Evolutionary conservation across 1,284 basidiomycete genomes (phyloP), one percentile per base, ranked within the genome.

Genomic region (Trichosporon ovoides): DNA sequence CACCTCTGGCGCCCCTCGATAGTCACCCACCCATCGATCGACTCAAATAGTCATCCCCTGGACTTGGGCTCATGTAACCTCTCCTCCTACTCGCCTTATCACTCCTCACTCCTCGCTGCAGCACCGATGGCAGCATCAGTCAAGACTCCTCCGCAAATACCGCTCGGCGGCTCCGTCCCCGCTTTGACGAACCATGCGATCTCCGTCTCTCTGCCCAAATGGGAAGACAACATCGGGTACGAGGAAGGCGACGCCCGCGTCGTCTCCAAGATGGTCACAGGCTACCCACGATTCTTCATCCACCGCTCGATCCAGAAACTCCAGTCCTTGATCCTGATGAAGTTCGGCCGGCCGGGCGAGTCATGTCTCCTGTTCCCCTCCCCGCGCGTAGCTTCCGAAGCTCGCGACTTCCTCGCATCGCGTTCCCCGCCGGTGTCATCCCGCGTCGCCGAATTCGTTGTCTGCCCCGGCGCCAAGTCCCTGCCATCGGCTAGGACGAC

Each of bases 251-350:
- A 88, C n/a, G 84, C 86, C 66, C 83, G 91, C 36, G 86, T 98
- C 7, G 74, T 88, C 2, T 83, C 89, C 57, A 81, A 80, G 14
- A 94, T 98, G 92, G 83, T 89, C 57, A 86, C 87, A 4, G 96
- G 95, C n/a, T 99, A 98, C 72, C 96, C 96, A 0, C 81, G 96
- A 50, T 99, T 98, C 80, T 98, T 96, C 75, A 89, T 98, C 56
- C 91, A 97, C 75, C 80, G 85, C 24, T 87, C 83, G 64, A 93
- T 98, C 36, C 85, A 86, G 71, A 90, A 91, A 81, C 93, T 92
- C 68, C 43, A 63, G 83, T 65, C 73, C 1, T 80, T 91, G 54
- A 91, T 89, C 65, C 83, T 86, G 62, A 82, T 84, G 59, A 91
- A 87, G 72, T 91, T 94, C 68, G 88, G 86, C 3, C 68, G 80